phyloP scores from a whole-genome alignment of 2,329 filamentous ascomycete species.

The Beauveria caledonica region DNA sequence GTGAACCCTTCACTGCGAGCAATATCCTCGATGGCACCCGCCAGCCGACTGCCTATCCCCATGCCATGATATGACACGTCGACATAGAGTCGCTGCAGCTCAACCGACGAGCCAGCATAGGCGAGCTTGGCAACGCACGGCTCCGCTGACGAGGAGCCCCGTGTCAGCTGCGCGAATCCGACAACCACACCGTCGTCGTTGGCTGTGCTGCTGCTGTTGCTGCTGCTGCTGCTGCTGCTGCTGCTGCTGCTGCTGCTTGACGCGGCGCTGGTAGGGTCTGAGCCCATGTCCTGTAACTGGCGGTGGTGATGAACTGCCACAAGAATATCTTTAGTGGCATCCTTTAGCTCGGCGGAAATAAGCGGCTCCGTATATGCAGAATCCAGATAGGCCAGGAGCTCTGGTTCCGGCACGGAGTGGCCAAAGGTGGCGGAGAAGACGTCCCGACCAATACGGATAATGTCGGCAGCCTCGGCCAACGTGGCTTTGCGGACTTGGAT shows the following conservation, averaged over 20 bases:
- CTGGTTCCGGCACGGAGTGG: constrained; percentile 28
- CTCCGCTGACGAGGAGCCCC: constrained; percentile 23
- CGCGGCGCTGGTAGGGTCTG: background rate
- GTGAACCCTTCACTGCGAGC: constrained; percentile 29
- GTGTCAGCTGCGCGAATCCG: constrained; percentile 34
- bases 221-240: background rate
- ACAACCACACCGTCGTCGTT: constrained; percentile 17
- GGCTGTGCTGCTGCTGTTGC: background rate
- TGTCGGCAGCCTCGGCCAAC: constrained; percentile 20
- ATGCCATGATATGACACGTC: constrained; percentile 25
- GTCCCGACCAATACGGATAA: constrained; percentile 26
- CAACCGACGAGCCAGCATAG: constrained; percentile 19
- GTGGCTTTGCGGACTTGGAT: constrained; percentile 6
- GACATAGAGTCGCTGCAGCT: constrained; percentile 38
- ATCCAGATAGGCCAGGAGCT: constrained; percentile 30
- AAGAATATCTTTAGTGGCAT: constrained; percentile 20
- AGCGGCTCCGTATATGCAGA: constrained; percentile 30
- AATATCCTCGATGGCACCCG: constrained; percentile 21
- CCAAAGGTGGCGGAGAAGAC: constrained; percentile 34
- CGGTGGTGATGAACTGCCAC: constrained; percentile 15
- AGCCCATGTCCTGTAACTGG: background rate
- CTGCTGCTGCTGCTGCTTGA: background rate
- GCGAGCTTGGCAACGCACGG: constrained; percentile 26
- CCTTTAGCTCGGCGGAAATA: constrained; percentile 17
- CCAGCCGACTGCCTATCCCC: constrained; percentile 30